These are phyloP conservation scores for Alternaria viburni DNA, from an alignment of 2,329 filamentous ascomycete genomes.

Conservation along the genomic window DNA sequence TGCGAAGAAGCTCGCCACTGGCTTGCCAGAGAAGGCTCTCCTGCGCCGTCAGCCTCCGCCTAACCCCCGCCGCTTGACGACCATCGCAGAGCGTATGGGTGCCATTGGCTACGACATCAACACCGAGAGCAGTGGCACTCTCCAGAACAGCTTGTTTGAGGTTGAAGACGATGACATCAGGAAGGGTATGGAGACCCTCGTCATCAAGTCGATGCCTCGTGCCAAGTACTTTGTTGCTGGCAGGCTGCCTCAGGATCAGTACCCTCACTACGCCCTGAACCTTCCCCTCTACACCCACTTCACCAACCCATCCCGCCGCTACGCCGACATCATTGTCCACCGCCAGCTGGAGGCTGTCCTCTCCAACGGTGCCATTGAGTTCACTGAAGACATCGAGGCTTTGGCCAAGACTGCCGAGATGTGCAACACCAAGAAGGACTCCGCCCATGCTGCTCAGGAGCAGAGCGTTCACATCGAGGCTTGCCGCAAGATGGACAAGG, in stretches of 20 bases:
- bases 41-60: constrained; percentile 85
- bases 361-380: constrained; percentile 81
- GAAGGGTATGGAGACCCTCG: constrained; percentile 96
- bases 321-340: constrained; percentile 93
- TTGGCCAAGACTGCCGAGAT: constrained; percentile 91
- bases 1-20: constrained; percentile 79
- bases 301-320: constrained; percentile 91
- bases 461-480: constrained; percentile 99
- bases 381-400: constrained; percentile 84
- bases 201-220: constrained; percentile 94
- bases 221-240: constrained; percentile 93
- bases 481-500: constrained; percentile 94
- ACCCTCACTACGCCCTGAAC: constrained; percentile 91
- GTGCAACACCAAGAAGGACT: constrained; percentile 99
- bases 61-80: constrained; percentile 85
- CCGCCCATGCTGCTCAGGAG: constrained; percentile 94
- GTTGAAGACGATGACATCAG: constrained; percentile 87
- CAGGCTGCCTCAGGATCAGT: constrained; percentile 77
- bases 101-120: constrained; percentile 91
- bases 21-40: constrained; percentile 88
- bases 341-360: constrained; percentile 89
- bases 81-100: constrained; percentile 91
- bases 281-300: constrained; percentile 96
- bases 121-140: constrained; percentile 81
- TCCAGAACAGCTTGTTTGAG: constrained; percentile 95